Evolutionary conservation across 1,284 basidiomycete species (phyloP).

Genomic region (Pterulicium gracile): DNA sequence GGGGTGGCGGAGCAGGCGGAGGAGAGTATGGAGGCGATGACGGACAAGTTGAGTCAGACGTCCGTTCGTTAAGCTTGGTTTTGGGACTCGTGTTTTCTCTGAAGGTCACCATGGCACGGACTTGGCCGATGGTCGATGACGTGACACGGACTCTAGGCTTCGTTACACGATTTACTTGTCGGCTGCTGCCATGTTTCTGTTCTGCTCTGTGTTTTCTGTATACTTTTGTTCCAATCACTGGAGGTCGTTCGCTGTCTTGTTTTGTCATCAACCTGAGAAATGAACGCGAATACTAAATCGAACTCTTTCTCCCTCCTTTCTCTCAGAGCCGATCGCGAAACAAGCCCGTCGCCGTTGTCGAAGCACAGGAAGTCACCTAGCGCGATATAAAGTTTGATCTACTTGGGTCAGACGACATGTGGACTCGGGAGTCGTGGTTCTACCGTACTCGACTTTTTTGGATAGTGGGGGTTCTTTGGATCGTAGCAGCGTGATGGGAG

Average conservation of each 20-base stretch:
- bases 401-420: not conserved
- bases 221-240: not conserved
- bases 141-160: no score
- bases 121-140: no score
- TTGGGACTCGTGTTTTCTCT: no score
- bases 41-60: slow-evolving; percentile 12
- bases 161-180: no score
- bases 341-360: not conserved
- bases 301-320: no score
- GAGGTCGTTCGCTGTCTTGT: no score
- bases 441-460: not conserved
- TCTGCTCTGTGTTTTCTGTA: not conserved
- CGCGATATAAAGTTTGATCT: not conserved
- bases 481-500: no score
- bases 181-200: not conserved
- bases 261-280: no score
- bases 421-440: not conserved
- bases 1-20: slow-evolving; percentile 22
- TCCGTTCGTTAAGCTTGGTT: slow-evolving; percentile 10
- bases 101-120: no score
- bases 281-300: no score
- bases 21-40: slow-evolving; percentile 15
- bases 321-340: no score
- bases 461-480: no score
- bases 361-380: not conserved